Conservation (phyloP, 345 rosid genomes). For the Lepidium aucheri region DNA sequence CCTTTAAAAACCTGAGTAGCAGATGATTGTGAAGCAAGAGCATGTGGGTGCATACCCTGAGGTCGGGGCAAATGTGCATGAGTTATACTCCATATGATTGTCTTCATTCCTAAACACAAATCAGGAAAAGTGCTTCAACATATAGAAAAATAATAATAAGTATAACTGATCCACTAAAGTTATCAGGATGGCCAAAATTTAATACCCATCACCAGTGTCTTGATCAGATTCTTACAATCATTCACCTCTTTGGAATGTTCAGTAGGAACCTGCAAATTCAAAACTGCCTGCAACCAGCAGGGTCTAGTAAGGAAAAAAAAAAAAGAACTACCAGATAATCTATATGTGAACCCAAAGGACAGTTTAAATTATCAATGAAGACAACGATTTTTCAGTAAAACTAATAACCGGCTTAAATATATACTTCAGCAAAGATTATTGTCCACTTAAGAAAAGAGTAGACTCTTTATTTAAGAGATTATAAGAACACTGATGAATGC, state of each 20-base stretch:
- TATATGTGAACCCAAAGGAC: neutral
- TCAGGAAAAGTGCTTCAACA: slow-evolving; percentile 1
- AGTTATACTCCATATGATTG: slow-evolving; percentile 94
- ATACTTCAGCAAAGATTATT: neutral
- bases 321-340: neutral
- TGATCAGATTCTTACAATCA: slow-evolving; percentile 89
- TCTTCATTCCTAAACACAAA: slow-evolving; percentile 78
- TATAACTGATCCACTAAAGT: neutral
- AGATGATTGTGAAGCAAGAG: slow-evolving; percentile 52
- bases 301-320: neutral
- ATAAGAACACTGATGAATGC: neutral
- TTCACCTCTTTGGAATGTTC: slow-evolving; percentile 97
- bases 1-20: slow-evolving; percentile 72
- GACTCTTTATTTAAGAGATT: neutral
- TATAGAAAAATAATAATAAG: neutral
- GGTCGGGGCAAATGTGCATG: slow-evolving; percentile 91
- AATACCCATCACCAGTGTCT: slow-evolving; percentile 97
- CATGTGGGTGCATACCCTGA: slow-evolving; percentile 75
- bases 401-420: neutral
- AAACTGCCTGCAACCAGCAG: slow-evolving; percentile 75
- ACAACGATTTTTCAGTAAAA: neutral
- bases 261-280: slow-evolving; percentile 86
- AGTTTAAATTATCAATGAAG: neutral
- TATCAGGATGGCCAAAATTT: slow-evolving; percentile 17
- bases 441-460: neutral